These are phyloP conservation scores for Conringia planisiliqua DNA, from an alignment of 345 rosid genomes.

Conservation along the genomic window DNA sequence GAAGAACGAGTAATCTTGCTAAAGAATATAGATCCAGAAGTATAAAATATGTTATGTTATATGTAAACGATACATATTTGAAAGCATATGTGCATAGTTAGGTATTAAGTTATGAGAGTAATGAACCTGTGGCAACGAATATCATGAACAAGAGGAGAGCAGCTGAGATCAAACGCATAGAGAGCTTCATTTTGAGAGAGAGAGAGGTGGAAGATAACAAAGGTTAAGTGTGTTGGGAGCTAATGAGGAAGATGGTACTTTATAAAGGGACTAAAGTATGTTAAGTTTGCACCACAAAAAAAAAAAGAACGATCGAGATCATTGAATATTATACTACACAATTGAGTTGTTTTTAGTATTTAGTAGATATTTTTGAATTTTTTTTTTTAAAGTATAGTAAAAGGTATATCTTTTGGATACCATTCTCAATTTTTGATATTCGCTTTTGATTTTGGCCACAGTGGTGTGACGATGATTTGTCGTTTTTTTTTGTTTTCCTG, in stretches of 20 bases:
- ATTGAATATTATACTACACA: neutral
- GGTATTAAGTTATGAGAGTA: neutral
- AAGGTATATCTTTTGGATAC: neutral
- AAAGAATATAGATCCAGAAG: neutral
- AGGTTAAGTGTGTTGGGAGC: neutral
- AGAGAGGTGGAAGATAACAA: neutral
- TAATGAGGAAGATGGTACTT: constrained; percentile 9
- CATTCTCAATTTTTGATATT: neutral
- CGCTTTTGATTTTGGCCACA: constrained; percentile 8
- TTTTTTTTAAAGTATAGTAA: neutral
- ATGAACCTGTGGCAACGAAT: constrained; percentile 32
- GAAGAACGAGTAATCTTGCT: neutral
- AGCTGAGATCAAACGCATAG: constrained; percentile 31
- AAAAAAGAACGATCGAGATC: constrained; percentile 11
- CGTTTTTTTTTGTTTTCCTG: neutral
- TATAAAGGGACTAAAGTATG: constrained; percentile 14
- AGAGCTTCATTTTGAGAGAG: constrained; percentile 28
- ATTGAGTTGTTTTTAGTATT: neutral
- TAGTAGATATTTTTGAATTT: neutral
- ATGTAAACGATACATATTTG: neutral
- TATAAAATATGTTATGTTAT: neutral
- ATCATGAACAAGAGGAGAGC: constrained; percentile 29
- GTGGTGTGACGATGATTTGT: constrained; percentile 19
- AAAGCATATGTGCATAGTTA: neutral
- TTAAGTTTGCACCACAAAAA: no score